phyloP scores from a whole-genome alignment of 2,329 filamentous ascomycete species.

The Microdochium paspali region DNA sequence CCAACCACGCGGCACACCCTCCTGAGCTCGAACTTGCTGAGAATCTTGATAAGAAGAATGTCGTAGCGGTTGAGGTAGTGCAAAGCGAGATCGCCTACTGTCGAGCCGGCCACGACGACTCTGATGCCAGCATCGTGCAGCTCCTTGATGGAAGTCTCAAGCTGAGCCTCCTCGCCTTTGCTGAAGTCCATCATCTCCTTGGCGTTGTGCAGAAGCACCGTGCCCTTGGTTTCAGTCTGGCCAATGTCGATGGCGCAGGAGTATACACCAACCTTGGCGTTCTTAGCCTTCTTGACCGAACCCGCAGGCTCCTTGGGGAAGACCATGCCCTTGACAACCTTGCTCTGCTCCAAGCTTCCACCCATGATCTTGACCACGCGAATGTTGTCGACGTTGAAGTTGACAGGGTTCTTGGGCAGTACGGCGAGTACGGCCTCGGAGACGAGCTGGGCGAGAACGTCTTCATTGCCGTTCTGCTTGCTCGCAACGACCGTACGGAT shows the following conservation, averaged over 20 bases:
- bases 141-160: slow-evolving; percentile 89
- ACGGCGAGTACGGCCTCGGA: slow-evolving; percentile 79
- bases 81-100: slow-evolving; percentile 89
- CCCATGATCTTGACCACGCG: slow-evolving; percentile 99
- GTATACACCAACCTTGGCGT: slow-evolving; percentile 94
- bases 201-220: slow-evolving; percentile 90
- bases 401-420: slow-evolving; percentile 85
- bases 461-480: slow-evolving; percentile 93
- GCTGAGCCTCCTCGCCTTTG: slow-evolving; percentile 87
- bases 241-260: slow-evolving; percentile 92
- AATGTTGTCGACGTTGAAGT: slow-evolving; percentile 99
- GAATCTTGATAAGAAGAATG: slow-evolving; percentile 91
- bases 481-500: slow-evolving; percentile 91
- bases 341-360: slow-evolving; percentile 86
- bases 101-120: slow-evolving; percentile 84
- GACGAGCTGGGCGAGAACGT: slow-evolving; percentile 76
- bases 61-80: slow-evolving; percentile 98
- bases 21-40: slow-evolving; percentile 96
- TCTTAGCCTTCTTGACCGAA: slow-evolving; percentile 77
- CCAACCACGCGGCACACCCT: slow-evolving; percentile 92
- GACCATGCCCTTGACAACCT: slow-evolving; percentile 96
- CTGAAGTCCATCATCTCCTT: slow-evolving; percentile 99
- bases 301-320: slow-evolving; percentile 95
- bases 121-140: slow-evolving; percentile 87
- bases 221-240: slow-evolving; percentile 98